Base-by-base conservation (phyloP, 805 yeast species). In the Yamadazyma sp. region DNA sequence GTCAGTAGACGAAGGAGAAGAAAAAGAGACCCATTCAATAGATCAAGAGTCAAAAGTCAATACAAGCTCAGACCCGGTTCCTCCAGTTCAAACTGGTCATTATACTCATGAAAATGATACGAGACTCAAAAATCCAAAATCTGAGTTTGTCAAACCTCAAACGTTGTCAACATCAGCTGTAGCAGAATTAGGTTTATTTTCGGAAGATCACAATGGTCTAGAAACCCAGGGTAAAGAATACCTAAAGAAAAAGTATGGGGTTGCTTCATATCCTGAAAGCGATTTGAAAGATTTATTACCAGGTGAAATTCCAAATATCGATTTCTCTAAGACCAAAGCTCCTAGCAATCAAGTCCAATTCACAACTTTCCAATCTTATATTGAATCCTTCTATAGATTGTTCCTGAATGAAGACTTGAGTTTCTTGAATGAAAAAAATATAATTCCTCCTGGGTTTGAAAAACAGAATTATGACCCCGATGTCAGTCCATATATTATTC, bases 311-410 rank as follows among this genome's bases (percentile, higher is more conserved):
- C 98, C 98, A 8, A 80, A 85, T 55, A 74, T 72, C 37, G 98
- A 93, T 58, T 87, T 86, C 47, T 81, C 96, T 4, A 78, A 79
- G 43, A 77, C 81, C 10, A 91, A 89, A 51, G 55, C 69, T 4
- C 72, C 73, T 3, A 61, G 87, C 2, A 91, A 87, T 57, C 98
- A 93, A 62, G 93, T 91, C 12, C 96, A 88, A 52, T 88, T 85
- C 55, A 71, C 85, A 9, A 89, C 98, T 0, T 93, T 86, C 55
- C 83, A 86, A 45, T 64, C 89, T 1, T 86, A 82, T 47, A 73
- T 88, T 23, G 98, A 93, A 55, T 85, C 89, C 20, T 91, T 76
- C 55, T 89, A 82, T 62, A 71, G 95, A 42, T 74, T 76, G 2
- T 86, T 76, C 48, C 65, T 71, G 12, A 95, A 84, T 42, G 96